A percentile compares a stretch with the other conserved stretches of the same genome.
phyloP scores from a whole-genome alignment of 1,284 basidiomycete species.

The Puccinia coronata region DNA sequence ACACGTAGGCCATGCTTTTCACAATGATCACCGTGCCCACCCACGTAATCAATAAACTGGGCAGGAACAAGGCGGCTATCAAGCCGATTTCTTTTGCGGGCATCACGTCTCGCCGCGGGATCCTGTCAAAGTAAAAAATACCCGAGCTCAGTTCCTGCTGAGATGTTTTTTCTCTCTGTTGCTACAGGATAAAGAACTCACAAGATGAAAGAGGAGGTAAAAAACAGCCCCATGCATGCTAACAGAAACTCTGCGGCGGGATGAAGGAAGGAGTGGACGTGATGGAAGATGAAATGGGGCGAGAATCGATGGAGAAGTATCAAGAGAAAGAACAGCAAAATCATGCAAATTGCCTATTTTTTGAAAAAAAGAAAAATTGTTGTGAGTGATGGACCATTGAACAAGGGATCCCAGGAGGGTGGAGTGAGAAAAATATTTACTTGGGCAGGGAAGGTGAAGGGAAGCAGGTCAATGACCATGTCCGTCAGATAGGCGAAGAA shows the following conservation, averaged over 20 bases:
- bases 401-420: background rate
- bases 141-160: background rate
- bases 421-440: background rate
- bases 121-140: background rate
- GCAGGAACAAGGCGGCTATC: conserved; percentile 34
- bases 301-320: conserved; percentile 13
- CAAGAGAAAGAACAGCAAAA: conserved; percentile 18
- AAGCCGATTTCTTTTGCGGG: conserved; percentile 46
- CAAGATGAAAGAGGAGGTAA: conserved; percentile 49
- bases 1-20: conserved; percentile 19
- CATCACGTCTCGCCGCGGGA: conserved; percentile 36
- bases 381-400: background rate
- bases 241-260: conserved; percentile 38
- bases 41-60: conserved; percentile 37
- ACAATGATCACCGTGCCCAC: conserved; percentile 37
- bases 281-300: conserved; percentile 18
- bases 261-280: conserved; percentile 32
- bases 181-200: background rate
- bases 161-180: background rate
- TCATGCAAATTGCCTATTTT: conserved; percentile 28
- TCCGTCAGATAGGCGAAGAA: conserved; percentile 40
- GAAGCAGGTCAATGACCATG: conserved; percentile 26
- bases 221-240: conserved; percentile 46
- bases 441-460: conserved; percentile 47
- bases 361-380: background rate